Evolutionary conservation across 2,329 filamentous ascomycete species (phyloP).

Genomic region (Chrysoporthe cubensis): DNA sequence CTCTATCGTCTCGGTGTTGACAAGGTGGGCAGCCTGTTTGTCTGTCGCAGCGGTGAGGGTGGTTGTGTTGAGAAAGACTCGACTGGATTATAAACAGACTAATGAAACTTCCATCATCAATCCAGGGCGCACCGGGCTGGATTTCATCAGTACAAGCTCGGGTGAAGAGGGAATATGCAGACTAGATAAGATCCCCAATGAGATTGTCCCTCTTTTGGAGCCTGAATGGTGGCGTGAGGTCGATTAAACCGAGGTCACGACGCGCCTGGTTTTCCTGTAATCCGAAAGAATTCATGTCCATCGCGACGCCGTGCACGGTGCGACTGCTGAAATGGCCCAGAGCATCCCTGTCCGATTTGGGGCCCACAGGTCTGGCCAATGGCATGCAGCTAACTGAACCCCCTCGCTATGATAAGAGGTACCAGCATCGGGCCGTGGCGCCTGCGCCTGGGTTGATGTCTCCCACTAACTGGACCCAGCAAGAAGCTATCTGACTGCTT

Average conservation of each 20-base stretch:
- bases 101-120: constrained; percentile 14
- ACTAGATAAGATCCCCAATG: neutral
- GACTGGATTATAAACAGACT: constrained; percentile 8
- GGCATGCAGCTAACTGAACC: neutral
- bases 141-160: constrained; percentile 6
- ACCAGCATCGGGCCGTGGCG: neutral
- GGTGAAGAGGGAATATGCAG: neutral
- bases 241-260: neutral
- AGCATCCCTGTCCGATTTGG: constrained; percentile 3
- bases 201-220: neutral
- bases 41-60: neutral
- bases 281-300: constrained; percentile 16
- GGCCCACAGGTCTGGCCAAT: constrained; percentile 1
- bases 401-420: neutral
- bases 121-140: neutral
- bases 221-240: neutral
- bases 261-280: constrained; percentile 7
- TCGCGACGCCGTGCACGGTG: constrained; percentile 9
- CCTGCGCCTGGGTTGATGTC: neutral
- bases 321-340: constrained; percentile 6
- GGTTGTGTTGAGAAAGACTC: neutral
- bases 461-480: neutral
- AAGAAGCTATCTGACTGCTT: neutral
- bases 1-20: neutral
- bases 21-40: neutral